Percentiles rank a stretch among this genome's conserved stretches.
These are phyloP conservation scores for Helichrysum umbraculigerum DNA, from an alignment of 129 eudicot genomes.

Conservation along the genomic window DNA sequence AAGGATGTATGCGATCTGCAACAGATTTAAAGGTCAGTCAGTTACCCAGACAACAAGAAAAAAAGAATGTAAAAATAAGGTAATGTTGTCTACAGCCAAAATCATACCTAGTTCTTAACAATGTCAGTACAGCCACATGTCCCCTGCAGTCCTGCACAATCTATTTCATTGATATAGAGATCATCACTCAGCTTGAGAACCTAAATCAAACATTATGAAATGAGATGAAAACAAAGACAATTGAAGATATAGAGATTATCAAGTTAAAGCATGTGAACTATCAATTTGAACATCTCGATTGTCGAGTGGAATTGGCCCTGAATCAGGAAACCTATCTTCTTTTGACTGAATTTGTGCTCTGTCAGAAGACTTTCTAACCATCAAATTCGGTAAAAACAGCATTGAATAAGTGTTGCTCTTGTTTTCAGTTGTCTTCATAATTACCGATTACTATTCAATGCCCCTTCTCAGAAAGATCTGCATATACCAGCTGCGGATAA, in stretches of 20 bases:
- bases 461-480: too few relatives aligned
- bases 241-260: neutral
- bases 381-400: too few relatives aligned
- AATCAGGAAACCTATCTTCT: constrained; percentile 90
- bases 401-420: too few relatives aligned
- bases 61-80: neutral
- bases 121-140: too few relatives aligned
- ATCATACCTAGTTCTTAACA: constrained; percentile 66
- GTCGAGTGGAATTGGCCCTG: constrained; percentile 73
- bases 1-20: constrained; percentile 78
- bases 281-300: constrained; percentile 97
- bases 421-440: too few relatives aligned
- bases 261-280: constrained; percentile 31
- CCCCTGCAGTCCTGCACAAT: too few relatives aligned
- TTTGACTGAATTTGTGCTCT: constrained; percentile 80
- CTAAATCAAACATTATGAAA: too few relatives aligned
- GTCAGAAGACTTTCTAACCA: constrained; percentile 40
- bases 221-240: constrained; percentile 8
- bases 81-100: constrained; percentile 4
- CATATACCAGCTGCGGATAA: too few relatives aligned
- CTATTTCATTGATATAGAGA: constrained; percentile 89
- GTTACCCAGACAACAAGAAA: neutral
- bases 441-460: too few relatives aligned
- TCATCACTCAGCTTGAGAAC: constrained; percentile 92
- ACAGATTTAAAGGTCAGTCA: constrained; percentile 8